phyloP scores from a whole-genome alignment of 495 filamentous ascomycete species.

The Lineolata rhizophorae region DNA sequence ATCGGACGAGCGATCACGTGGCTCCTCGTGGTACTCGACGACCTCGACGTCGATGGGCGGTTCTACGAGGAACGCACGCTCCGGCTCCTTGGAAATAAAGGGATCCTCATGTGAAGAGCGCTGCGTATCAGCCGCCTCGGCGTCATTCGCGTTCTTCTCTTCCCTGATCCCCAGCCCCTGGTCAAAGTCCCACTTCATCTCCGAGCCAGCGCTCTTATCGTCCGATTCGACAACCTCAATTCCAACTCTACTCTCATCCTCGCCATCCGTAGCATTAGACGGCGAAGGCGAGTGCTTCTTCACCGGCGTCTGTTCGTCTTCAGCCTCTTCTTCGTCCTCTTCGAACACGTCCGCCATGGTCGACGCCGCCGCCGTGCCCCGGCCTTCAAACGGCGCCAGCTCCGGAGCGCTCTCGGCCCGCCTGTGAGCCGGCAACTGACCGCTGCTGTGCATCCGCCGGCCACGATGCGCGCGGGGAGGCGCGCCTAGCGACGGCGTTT shows the following conservation, averaged over 20 bases:
- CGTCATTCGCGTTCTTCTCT: background rate
- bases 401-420: constrained; percentile 84
- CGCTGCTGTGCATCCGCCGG: constrained; percentile 76
- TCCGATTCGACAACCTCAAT: constrained; percentile 26
- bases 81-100: no score
- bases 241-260: constrained; percentile 18
- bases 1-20: constrained; percentile 24
- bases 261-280: constrained; percentile 17
- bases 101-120: no score
- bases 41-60: constrained; percentile 23
- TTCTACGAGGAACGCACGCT: background rate
- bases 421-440: constrained; percentile 51
- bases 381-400: constrained; percentile 61
- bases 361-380: constrained; percentile 30
- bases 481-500: constrained; percentile 36
- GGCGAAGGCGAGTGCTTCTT: constrained; percentile 1
- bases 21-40: constrained; percentile 22
- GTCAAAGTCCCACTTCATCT: constrained; percentile 19
- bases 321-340: constrained; percentile 77
- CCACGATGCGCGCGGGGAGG: constrained; percentile 25
- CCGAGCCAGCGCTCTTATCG: constrained; percentile 4
- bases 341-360: constrained; percentile 83
- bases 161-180: constrained; percentile 2
- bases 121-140: background rate
- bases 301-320: constrained; percentile 10